A percentile compares a stretch with the other conserved stretches of the same genome.
Evolutionary conservation across 768 basidiomycete genomes (phyloP).

Genomic region (Pleurotus sapidus): DNA sequence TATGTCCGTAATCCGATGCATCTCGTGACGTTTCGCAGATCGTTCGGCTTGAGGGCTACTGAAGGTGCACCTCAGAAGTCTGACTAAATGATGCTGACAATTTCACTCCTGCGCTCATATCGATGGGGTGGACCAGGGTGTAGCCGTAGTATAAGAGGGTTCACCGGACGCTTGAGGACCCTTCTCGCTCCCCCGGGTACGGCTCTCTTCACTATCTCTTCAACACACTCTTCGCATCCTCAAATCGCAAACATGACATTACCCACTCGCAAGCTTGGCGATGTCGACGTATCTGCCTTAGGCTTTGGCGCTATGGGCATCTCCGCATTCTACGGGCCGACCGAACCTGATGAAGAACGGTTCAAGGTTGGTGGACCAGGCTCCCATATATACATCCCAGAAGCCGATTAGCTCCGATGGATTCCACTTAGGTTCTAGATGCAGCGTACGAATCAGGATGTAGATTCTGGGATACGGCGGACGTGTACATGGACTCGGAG

Average conservation of each 20-base stretch:
- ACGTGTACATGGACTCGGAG: conserved; percentile 44
- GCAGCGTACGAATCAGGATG: conserved; percentile 37
- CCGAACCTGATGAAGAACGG: conserved; percentile 51
- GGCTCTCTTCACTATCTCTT: no score
- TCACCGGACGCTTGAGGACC: no score
- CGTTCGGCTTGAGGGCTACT: no score
- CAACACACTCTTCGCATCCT: no score
- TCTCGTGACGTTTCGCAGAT: background rate
- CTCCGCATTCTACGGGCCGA: conserved; percentile 42
- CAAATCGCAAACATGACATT: background rate
- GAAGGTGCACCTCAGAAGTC: background rate
- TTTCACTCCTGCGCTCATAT: background rate
- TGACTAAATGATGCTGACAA: background rate
- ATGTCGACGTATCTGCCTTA: conserved; percentile 43
- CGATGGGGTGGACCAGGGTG: background rate
- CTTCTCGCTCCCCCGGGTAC: no score
- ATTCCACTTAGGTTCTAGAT: conserved; percentile 32
- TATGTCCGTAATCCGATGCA: background rate
- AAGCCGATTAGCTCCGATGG: background rate
- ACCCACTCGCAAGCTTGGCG: conserved; percentile 38
- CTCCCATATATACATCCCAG: background rate
- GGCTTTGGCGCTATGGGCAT: conserved; percentile 66
- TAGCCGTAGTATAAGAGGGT: background rate
- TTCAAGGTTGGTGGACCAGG: conserved; percentile 41
- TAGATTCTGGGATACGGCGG: conserved; percentile 48